Evolutionary conservation across 1,284 basidiomycete species (phyloP), one percentile per base, ranked within the genome.

Genomic region (Fomitopsis schrenkii): DNA sequence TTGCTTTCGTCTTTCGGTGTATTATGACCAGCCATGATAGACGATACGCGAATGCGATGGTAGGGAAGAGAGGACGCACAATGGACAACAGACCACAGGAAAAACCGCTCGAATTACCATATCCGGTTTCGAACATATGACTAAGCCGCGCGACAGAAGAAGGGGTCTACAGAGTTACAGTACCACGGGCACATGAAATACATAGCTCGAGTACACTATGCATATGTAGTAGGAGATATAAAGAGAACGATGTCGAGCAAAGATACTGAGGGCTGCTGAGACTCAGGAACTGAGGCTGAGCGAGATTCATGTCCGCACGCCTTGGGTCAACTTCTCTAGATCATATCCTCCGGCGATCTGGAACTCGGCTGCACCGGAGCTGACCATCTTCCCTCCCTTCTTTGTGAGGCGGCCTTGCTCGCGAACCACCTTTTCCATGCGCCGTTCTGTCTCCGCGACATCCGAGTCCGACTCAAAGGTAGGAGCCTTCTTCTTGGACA

Each of bases 361-460:
- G 78, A 94, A 97, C 72, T 96, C 94, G 45, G 84, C 84, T 26
- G 82, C 81, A 36, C 87, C 90, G 66, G 83, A 87, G 62, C 87
- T 87, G 61, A 87, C 84, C 80, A 97, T 84, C 64, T 87, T 82
- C 35, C 95, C 95, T 42, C 86, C 85, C 72, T 88, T 88, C 80
- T 91, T 95, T 61, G 85, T 83, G 63, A 90, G 76, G 59, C 90
- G 82, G n/a, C 95, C 95, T 74, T 95, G 90, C 36, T 84, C 83
- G 55, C 95, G 83, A 40, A 97, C 95, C 42, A 91, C 87, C 57
- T 87, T 87, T 70, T 92, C 88, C 95, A 98, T 98, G 55, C 94
- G 83, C 69, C 81, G 80, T 76, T 96, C 94, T 5, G 90, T 85
- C 63, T 88, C 87, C 17, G 75, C 77, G 40, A 79, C 78, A 61